A percentile compares a stretch with the other conserved stretches of the same genome.
Evolutionary conservation across 2,329 filamentous ascomycete genomes (phyloP).

Genomic region (Diaporthe velutina): DNA sequence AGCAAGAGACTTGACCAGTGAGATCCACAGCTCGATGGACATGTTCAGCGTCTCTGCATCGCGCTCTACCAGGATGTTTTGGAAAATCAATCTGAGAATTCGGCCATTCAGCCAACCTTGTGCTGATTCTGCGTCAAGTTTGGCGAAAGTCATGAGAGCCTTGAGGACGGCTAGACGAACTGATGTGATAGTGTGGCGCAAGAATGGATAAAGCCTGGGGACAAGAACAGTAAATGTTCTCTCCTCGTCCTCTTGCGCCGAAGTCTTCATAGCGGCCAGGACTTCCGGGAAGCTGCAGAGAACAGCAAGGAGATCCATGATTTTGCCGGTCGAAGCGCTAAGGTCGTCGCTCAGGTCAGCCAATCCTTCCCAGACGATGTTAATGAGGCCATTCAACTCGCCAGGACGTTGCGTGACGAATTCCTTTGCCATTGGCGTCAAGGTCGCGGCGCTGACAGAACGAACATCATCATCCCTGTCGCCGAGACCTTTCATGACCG

Average conservation of each 20-base stretch:
- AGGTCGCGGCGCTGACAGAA: slow-evolving; percentile 95
- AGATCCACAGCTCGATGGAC: slow-evolving; percentile 89
- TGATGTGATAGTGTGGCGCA: slow-evolving; percentile 96
- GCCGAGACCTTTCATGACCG: slow-evolving; percentile 94
- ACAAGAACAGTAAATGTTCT: slow-evolving; percentile 94
- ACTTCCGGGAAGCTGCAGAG: slow-evolving; percentile 96
- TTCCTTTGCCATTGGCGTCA: slow-evolving; percentile 96
- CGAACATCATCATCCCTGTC: slow-evolving; percentile 96
- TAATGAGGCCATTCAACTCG: slow-evolving; percentile 85
- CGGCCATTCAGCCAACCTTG: slow-evolving; percentile 94
- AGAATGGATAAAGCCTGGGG: slow-evolving; percentile 93
- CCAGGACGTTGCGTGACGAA: slow-evolving; percentile 87
- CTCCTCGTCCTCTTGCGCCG: slow-evolving; percentile 84
- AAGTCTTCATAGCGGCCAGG: slow-evolving; percentile 91
- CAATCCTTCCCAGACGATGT: slow-evolving; percentile 97
- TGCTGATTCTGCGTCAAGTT: slow-evolving; percentile 82
- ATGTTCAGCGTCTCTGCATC: slow-evolving; percentile 85
- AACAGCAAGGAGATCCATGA: slow-evolving; percentile 97
- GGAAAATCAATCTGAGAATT: slow-evolving; percentile 89
- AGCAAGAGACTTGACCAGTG: slow-evolving; percentile 78
- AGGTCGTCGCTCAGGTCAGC: slow-evolving; percentile 97
- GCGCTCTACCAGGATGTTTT: slow-evolving; percentile 94
- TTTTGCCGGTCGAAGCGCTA: slow-evolving; percentile 95
- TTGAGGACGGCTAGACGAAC: slow-evolving; percentile 94
- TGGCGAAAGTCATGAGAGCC: slow-evolving; percentile 91